Base-by-base conservation (phyloP, 768 basidiomycete species). In the Pleurotus tuber-regium region DNA sequence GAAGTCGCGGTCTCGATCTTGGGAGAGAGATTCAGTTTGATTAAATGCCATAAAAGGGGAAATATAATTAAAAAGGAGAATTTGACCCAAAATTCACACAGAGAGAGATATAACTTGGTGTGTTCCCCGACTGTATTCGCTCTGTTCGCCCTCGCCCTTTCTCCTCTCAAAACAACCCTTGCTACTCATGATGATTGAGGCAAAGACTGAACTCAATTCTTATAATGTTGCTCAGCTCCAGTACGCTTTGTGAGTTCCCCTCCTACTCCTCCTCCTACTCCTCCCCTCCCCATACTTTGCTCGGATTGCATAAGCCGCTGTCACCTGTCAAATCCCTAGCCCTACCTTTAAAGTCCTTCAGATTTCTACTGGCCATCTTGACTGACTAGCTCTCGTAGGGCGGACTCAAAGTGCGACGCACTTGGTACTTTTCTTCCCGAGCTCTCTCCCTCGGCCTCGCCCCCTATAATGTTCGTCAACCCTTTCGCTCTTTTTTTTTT, bases 151-250 rank as follows among this genome's bases (percentile, higher is more conserved):
- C 35, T 51, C 48, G 42, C 43, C 44, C 41, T 36, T 44, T n/a
- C n/a, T n/a, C n/a, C n/a, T n/a, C n/a, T n/a, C n/a, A n/a, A n/a
- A n/a, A 42, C 11, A 21, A 16, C 40, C 40, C 23, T 24, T 30
- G 50, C 47, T 40, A 50, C 64, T 55, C 61, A 87, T 87, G 85
- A 83, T 85, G 68, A 79, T 82, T 67, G 76, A 78, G 61, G 69
- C 68, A 24, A 66, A 66, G 59, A 66, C 70, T 65, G 72, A 78
- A 67, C 75, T 82, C 59, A 78, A 78, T 60, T 68, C 71, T 55
- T 85, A 82, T 73, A 79, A 79, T 78, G 74, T 84, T 53, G 77
- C 78, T 33, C 82, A 84, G 63, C 76, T 84, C 52, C 79, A 84
- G 52, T 79, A 77, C 67, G 70, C 80, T 8, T 74, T 84, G 81